These are phyloP conservation scores for Stachybotrys echinatus DNA, from an alignment of 2,329 filamentous ascomycete genomes.

Conservation along the genomic window DNA sequence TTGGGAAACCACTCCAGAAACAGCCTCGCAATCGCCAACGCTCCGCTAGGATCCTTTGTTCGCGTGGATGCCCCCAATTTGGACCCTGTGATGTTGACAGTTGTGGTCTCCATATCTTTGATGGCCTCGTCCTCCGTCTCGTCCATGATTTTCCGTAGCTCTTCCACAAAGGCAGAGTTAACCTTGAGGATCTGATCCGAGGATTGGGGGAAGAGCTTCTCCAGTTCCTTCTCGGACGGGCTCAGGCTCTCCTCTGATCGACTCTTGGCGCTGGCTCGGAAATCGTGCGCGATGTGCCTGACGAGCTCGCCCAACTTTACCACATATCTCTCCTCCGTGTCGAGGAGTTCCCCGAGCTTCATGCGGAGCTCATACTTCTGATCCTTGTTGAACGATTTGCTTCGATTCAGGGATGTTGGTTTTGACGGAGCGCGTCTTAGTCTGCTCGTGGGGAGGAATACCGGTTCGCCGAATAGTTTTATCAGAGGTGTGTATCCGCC, in stretches of 20 bases:
- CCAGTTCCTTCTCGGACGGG: conserved; percentile 61
- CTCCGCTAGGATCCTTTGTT: conserved; percentile 69
- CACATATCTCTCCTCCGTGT: conserved; percentile 93
- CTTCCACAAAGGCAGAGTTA: conserved; percentile 75
- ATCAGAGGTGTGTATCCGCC: conserved; percentile 73
- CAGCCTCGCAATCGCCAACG: conserved; percentile 70
- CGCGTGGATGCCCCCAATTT: conserved; percentile 39
- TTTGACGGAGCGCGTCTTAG: conserved; percentile 82
- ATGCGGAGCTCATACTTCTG: conserved; percentile 82
- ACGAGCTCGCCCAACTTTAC: conserved; percentile 81
- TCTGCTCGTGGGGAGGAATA: conserved; percentile 82
- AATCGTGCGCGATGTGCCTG: conserved; percentile 73
- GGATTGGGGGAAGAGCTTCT: conserved; percentile 74
- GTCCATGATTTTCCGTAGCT: conserved; percentile 71
- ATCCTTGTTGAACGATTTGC: conserved; percentile 69
- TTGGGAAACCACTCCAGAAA: conserved; percentile 89
- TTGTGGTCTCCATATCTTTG: conserved; percentile 63
- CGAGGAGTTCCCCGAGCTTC: conserved; percentile 84
- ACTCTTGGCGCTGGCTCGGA: conserved; percentile 62
- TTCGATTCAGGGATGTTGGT: conserved; percentile 73
- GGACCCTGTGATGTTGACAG: conserved; percentile 33
- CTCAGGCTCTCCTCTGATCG: conserved; percentile 58
- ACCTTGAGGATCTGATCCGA: conserved; percentile 75
- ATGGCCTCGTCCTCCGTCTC: conserved; percentile 77
- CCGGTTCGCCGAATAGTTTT: conserved; percentile 72